These are phyloP conservation scores for Achaetomium macrosporum DNA, from an alignment of 2,329 filamentous ascomycete genomes.

Conservation along the genomic window DNA sequence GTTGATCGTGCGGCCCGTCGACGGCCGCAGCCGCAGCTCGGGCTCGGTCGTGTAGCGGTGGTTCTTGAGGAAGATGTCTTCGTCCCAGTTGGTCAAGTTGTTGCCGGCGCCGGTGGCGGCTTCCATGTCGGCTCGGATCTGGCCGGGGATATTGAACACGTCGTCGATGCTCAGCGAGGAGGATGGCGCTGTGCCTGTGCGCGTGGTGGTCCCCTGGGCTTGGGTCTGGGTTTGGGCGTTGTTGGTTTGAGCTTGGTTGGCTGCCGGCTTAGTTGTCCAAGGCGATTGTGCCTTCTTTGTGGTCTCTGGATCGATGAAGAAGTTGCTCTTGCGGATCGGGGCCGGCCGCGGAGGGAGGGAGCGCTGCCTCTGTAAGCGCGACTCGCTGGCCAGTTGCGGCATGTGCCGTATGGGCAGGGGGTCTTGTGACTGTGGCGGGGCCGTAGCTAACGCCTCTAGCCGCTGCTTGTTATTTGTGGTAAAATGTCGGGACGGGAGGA, in stretches of 20 bases:
- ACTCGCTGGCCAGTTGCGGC: background rate
- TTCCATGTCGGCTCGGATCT: slow-evolving; percentile 9
- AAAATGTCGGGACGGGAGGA: slow-evolving; percentile 10
- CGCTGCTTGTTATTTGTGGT: slow-evolving; percentile 9
- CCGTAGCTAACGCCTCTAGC: slow-evolving; percentile 3
- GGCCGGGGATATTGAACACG: background rate
- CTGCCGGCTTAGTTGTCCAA: background rate
- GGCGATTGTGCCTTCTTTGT: background rate
- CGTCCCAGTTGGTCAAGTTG: slow-evolving; percentile 2
- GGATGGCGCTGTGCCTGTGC: background rate
- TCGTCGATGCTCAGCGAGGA: no score
- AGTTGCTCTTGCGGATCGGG: slow-evolving; percentile 1
- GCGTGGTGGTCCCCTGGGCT: background rate
- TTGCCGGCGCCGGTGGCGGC: background rate
- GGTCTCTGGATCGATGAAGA: background rate
- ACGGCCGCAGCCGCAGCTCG: slow-evolving; percentile 36
- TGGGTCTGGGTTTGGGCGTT: no score
- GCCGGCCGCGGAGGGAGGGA: slow-evolving; percentile 6
- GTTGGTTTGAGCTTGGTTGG: background rate
- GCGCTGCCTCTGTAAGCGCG: background rate
- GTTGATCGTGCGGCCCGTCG: slow-evolving; percentile 40
- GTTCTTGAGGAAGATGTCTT: slow-evolving; percentile 16
- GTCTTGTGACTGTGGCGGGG: background rate
- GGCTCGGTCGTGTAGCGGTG: slow-evolving; percentile 21
- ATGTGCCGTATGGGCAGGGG: background rate